Percentiles rank a stretch among this genome's conserved stretches.
Evolutionary conservation across 768 basidiomycete genomes (phyloP).

Genomic region (Boletus rufocinnamomeus): DNA sequence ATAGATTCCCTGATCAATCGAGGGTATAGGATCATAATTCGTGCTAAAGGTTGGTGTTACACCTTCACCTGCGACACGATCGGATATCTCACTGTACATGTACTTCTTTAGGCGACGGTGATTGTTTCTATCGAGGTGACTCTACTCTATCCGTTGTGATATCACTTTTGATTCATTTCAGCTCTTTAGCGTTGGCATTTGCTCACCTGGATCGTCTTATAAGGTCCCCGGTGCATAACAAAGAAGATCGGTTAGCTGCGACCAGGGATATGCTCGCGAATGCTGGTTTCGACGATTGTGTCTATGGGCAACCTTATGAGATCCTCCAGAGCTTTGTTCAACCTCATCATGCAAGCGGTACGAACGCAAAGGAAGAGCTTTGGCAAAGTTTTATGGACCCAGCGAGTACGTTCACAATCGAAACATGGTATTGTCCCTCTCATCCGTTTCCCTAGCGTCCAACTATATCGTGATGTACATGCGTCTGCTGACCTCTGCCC

Average conservation of each 20-base stretch:
- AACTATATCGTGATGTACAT: constrained; percentile 80
- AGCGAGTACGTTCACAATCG: constrained; percentile 41
- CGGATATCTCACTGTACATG: constrained; percentile 2
- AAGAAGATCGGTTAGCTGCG: constrained; percentile 51
- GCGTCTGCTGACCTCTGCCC: constrained; percentile 79
- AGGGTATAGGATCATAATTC: constrained; percentile 67
- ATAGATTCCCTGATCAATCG: constrained; percentile 66
- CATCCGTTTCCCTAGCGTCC: constrained; percentile 43
- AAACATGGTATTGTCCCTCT: background rate
- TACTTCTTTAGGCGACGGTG: constrained; percentile 70
- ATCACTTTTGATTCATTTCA: constrained; percentile 21
- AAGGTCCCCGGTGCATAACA: constrained; percentile 44
- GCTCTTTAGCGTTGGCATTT: constrained; percentile 69
- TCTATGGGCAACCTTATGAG: constrained; percentile 77
- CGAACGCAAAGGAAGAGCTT: constrained; percentile 35
- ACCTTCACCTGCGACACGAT: background rate
- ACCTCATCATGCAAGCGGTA: constrained; percentile 40
- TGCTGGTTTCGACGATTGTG: constrained; percentile 64
- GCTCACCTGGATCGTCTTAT: constrained; percentile 78
- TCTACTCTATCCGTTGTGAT: constrained; percentile 6
- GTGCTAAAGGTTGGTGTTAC: constrained; percentile 62
- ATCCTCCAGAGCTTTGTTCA: constrained; percentile 54
- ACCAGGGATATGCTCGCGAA: constrained; percentile 54
- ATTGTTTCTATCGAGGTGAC: constrained; percentile 90
- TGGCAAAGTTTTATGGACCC: constrained; percentile 51